A percentile compares a stretch with the other conserved stretches of the same genome.
These are phyloP conservation scores for Saksenaea vasiformis DNA, from an alignment of 371 early-diverging fungal genomes.

Conservation along the genomic window DNA sequence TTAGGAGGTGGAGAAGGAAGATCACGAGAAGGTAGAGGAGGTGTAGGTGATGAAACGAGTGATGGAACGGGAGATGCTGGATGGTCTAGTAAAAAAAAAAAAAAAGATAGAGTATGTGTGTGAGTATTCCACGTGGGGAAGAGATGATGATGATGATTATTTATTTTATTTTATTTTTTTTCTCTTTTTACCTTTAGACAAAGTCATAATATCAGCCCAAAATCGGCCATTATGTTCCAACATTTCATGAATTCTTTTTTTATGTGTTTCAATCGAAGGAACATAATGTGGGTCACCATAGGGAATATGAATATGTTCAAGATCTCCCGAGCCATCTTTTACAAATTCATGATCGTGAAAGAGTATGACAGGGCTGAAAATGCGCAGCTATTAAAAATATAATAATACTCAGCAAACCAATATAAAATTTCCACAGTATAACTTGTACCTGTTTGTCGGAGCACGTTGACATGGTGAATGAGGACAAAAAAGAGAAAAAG, in stretches of 20 bases:
- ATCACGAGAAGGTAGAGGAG: conserved; percentile 25
- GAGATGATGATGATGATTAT: neutral
- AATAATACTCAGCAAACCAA: neutral
- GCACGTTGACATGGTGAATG: conserved; percentile 13
- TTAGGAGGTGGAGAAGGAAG: conserved; percentile 17
- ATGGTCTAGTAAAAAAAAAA: too few species aligned
- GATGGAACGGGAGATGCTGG: conserved; percentile 21
- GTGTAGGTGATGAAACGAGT: conserved; percentile 27
- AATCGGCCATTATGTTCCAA: conserved; percentile 36
- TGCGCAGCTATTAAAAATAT: conserved; percentile 16
- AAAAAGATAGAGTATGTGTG: neutral
- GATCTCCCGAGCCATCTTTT: conserved; percentile 23
- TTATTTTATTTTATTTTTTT: conserved; percentile 2
- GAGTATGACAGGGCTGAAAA: conserved; percentile 43
- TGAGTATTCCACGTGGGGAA: conserved; percentile 1
- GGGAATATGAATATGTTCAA: conserved; percentile 32
- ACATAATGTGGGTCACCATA: conserved; percentile 36
- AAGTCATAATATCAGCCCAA: conserved; percentile 38
- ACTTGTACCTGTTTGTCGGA: conserved; percentile 8
- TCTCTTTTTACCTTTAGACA: conserved; percentile 14
- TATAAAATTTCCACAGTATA: neutral
- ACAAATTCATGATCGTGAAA: conserved; percentile 39
- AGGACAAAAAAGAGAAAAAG: conserved; percentile 5
- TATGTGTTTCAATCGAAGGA: conserved; percentile 25
- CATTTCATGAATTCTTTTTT: conserved; percentile 33